Base-by-base conservation (phyloP, 1,284 basidiomycete genomes). In the Takashimella tepidaria region DNA sequence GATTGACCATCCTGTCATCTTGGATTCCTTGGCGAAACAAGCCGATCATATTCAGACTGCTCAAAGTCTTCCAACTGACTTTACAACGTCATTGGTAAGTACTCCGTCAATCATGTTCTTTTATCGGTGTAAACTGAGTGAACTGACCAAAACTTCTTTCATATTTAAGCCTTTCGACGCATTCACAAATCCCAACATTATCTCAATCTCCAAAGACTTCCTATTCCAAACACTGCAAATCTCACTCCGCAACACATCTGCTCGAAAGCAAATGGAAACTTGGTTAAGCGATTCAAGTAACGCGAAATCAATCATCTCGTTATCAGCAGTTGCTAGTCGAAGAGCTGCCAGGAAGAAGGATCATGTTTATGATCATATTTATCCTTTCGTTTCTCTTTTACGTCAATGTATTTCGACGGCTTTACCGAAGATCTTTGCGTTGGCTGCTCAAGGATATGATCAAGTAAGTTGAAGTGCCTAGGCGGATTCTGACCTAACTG, bases 101-200 rank as follows among this genome's bases (percentile, higher is more conserved):
- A 8, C 31, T 37, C 16, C 16, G 31, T 37, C 10, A 37, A 8
- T 37, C 10, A 8, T 8, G 8, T 37, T 37, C 31, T 37, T 37
- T 16, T 37, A 37, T n/a, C n/a, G n/a, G n/a, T n/a, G n/a, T n/a
- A n/a, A n/a, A n/a, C n/a, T n/a, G n/a, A n/a, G n/a, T n/a, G n/a
- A n/a, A n/a, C n/a, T n/a, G n/a, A n/a, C 31, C 16, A 8, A 37
- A 8, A 46, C 41, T 40, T 31, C 27, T 19, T 12, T 43, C n/a
- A n/a, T n/a, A n/a, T n/a, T n/a, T n/a, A n/a, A 67, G 58, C 61
- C 68, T 2, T 60, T 72, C 45, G 69, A 72, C 52, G 51, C 57
- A 1, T 51, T 63, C 6, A 45, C 62, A 54, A 69, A 74, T 54
- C 52, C 66, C n/a, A 64, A 72, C 53, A 58, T 67, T 12, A 41